Conservation (phyloP, 257 asterid genomes). For the Ilex aquifolium region DNA sequence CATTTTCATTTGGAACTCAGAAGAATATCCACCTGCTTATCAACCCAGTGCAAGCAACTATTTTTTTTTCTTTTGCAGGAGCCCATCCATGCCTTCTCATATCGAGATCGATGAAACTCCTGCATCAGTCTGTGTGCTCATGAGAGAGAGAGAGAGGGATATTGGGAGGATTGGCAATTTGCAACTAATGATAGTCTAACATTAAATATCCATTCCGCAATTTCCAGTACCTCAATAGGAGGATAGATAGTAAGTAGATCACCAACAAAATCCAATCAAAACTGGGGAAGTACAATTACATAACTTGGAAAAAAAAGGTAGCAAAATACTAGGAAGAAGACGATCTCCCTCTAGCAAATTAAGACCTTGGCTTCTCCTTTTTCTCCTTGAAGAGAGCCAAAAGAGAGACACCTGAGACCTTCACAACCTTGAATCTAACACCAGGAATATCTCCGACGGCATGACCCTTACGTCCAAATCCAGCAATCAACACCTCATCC, state of each 20-base stretch:
- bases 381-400: conserved; percentile 70
- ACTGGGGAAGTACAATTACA: background rate
- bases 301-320: background rate
- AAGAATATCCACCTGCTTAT: too few relatives aligned
- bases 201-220: too few relatives aligned
- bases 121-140: too few relatives aligned
- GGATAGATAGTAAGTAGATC: background rate
- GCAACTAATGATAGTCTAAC: too few relatives aligned
- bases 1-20: too few relatives aligned
- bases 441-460: conserved; percentile 92
- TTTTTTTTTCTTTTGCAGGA: too few relatives aligned
- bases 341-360: conserved; percentile 1
- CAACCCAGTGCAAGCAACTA: too few relatives aligned
- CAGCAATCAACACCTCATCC: conserved; percentile 86
- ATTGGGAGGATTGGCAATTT: too few relatives aligned
- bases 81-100: too few relatives aligned
- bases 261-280: background rate
- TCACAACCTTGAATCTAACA: conserved; percentile 77
- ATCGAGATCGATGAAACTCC: too few relatives aligned
- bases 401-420: conserved; percentile 77
- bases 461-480: conserved; percentile 81
- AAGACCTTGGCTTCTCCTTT: conserved; percentile 71
- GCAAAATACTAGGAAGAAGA: background rate
- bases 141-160: too few relatives aligned
- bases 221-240: too few relatives aligned